Base-by-base conservation (phyloP, 23 red algal species). In the Gracilaria caudata region DNA sequence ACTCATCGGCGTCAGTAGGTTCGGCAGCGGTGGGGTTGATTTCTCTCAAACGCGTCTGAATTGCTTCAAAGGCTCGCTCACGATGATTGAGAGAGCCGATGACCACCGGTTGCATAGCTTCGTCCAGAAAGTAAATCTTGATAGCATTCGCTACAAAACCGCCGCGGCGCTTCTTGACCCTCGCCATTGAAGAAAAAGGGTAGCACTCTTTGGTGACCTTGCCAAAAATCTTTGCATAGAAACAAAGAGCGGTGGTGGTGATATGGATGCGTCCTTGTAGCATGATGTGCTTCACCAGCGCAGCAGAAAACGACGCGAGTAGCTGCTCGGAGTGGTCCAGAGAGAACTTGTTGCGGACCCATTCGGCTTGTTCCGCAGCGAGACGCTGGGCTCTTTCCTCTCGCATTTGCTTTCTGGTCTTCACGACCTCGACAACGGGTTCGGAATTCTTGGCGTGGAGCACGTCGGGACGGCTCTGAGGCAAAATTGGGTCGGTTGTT, bases 91-190 rank as follows among this genome's bases (percentile, higher is more conserved):
- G 58, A 25, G 89, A 92, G 28, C 89, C 89, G 74, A 92, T 83
- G 20, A 92, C 64, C 12, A 92, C 68, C 21, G 77, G 65, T 30
- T 64, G 89, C n/a, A 73, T 24, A 33, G 64, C 10, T 80, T 39
- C 23, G 54, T 84, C 78, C n/a, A 11, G 13, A 41, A 92, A 78
- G 45, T 84, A 81, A 51, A 92, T 75, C 37, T 84, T 82, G 49
- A 92, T 82, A 12, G 89, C 89, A 82, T 92, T 92, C 8, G 89
- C 89, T 0, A 92, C 79, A 51, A 92, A 84, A 35, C 89, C 89
- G 41, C 66, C 78, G 36, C 71, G 57, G 16, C 78, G 63, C 39
- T 92, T 92, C 61, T 77, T 77, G 44, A 92, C 89, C 25, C 89
- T 46, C 14, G 77, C 58, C 21, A 92, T 64, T 3, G 78, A 51